Evolutionary conservation across 805 yeast species (phyloP).

Genomic region (Suhomyces sp.): DNA sequence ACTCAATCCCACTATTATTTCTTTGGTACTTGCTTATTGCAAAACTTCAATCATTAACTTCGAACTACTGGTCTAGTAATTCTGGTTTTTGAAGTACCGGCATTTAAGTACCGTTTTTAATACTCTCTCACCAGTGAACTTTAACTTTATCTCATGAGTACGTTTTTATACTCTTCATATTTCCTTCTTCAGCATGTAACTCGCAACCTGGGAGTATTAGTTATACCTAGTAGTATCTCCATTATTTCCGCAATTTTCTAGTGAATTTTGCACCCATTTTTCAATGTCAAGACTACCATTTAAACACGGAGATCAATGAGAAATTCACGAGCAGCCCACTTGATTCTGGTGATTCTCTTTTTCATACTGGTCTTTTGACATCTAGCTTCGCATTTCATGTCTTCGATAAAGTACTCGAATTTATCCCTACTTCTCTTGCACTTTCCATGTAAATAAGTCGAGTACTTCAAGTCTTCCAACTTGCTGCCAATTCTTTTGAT

Average conservation of each 20-base stretch:
- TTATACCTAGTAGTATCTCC: background rate
- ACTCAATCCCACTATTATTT: background rate
- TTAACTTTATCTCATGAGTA: background rate
- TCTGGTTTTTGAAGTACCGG: background rate
- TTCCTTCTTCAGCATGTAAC: background rate
- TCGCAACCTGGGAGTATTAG: background rate
- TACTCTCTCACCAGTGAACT: background rate
- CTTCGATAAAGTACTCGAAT: background rate
- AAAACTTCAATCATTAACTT: too few relatives aligned
- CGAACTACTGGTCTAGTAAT: too few relatives aligned
- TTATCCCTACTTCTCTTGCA: background rate
- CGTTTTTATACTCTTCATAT: background rate
- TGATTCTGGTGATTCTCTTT: background rate
- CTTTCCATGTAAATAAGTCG: background rate
- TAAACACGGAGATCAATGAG: background rate
- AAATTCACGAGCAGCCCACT: background rate
- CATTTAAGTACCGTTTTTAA: background rate
- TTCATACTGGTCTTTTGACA: background rate
- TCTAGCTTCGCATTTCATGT: background rate
- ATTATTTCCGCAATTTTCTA: too few relatives aligned
- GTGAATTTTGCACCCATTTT: background rate
- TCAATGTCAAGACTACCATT: background rate
- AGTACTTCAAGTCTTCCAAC: background rate
- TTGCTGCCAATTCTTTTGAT: background rate
- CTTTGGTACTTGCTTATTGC: background rate